A percentile compares a stretch with the other conserved stretches of the same genome.
Evolutionary conservation across 2,329 filamentous ascomycete species (phyloP).

Genomic region (Colletotrichum cereale): DNA sequence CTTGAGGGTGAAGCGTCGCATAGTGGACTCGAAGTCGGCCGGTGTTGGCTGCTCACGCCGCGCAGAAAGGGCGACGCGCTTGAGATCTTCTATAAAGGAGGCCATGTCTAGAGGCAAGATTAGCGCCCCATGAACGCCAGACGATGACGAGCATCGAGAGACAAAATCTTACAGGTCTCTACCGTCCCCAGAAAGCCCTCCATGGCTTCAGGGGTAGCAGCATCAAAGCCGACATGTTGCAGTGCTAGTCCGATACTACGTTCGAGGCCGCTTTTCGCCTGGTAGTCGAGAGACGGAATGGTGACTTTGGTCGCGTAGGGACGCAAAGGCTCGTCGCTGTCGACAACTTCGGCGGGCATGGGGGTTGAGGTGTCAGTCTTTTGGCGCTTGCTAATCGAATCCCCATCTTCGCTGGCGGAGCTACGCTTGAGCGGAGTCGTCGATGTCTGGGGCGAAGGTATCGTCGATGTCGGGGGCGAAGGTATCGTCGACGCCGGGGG

Average conservation of each 20-base stretch:
- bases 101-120: slow-evolving; percentile 58
- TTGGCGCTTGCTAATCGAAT: slow-evolving; percentile 15
- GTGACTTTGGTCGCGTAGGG: slow-evolving; percentile 24
- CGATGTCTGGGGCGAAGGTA: neutral
- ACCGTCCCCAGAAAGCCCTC: slow-evolving; percentile 68
- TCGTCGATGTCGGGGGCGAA: slow-evolving; percentile 20
- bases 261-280: slow-evolving; percentile 59
- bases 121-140: slow-evolving; percentile 41
- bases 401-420: slow-evolving; percentile 14
- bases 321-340: neutral
- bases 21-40: slow-evolving; percentile 67
- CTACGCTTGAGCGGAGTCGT: slow-evolving; percentile 27
- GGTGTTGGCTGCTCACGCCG: slow-evolving; percentile 67
- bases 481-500: slow-evolving; percentile 6
- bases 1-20: slow-evolving; percentile 65
- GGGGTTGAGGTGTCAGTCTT: slow-evolving; percentile 14
- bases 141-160: neutral
- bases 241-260: slow-evolving; percentile 69
- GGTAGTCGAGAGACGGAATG: slow-evolving; percentile 47
- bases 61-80: slow-evolving; percentile 59
- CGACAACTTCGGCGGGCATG: neutral
- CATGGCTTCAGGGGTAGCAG: slow-evolving; percentile 67
- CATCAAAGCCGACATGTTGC: slow-evolving; percentile 69
- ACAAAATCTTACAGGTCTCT: slow-evolving; percentile 68
- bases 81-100: slow-evolving; percentile 62